phyloP scores from a whole-genome alignment of 2,329 filamentous ascomycete genomes.

The Talaromyces marneffei region DNA sequence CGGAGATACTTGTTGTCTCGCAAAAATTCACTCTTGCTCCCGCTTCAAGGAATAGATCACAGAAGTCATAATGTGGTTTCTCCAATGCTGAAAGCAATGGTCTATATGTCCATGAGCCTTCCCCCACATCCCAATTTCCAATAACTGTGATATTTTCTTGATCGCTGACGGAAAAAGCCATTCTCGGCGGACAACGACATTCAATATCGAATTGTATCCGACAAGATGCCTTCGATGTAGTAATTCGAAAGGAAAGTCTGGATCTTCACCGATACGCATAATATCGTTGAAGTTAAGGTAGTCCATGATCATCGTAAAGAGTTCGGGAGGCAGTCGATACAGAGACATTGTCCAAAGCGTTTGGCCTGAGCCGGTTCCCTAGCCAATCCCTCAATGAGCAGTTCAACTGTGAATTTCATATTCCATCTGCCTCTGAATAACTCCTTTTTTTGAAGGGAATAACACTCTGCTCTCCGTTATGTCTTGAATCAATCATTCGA shows the following conservation, averaged over 20 bases:
- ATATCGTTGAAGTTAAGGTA: background rate
- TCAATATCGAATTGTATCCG: background rate
- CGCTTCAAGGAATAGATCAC: background rate
- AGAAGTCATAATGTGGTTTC: background rate
- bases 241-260: background rate
- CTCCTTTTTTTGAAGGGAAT: no score
- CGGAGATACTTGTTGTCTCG: no score
- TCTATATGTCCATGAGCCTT: no score
- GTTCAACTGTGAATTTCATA: no score
- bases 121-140: background rate
- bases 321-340: background rate
- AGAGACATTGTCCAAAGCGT: background rate
- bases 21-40: background rate
- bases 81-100: no score
- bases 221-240: background rate
- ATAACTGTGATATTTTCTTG: background rate
- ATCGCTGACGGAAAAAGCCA: background rate
- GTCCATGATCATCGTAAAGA: background rate
- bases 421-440: no score
- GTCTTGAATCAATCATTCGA: no score
- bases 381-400: no score
- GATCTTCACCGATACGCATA: background rate
- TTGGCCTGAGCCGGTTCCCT: background rate
- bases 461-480: no score
- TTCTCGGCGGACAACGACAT: background rate